Evolutionary conservation across 2,329 filamentous ascomycete genomes (phyloP), one percentile per base, ranked within the genome.

Genomic region (Zasmidium citrigriseum): DNA sequence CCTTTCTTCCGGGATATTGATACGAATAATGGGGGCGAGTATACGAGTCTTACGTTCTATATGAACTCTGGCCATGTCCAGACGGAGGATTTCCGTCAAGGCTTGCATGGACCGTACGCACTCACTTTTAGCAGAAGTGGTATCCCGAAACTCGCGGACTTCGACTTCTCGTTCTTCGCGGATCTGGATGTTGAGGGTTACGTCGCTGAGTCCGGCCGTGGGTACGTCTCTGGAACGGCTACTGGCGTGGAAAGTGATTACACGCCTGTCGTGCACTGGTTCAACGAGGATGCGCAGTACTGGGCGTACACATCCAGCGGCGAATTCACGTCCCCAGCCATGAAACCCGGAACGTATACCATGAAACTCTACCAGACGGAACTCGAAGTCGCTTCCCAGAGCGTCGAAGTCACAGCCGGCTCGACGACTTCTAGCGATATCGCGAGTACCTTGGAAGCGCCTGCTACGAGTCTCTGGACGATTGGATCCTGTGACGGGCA

Each of bases 331-430:
- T 87, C 85, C 0, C 86, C 86, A 0, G 75, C 80, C 56, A 89
- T 89, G 86, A 86, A 86, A 66, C 83, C 86, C 0, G 86, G 86
- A 25, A 86, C 83, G 0, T 89, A 89, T 73, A 87, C 83, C n/a
- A 86, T 87, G 80, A 81, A 86, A 3, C 79, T 89, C 38, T 87
- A 86, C 72, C 83, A 85, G 64, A 80, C 77, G 18, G 84, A 87
- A 69, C 81, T 81, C 67, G 77, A 80, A 60, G 82, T 86, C 9
- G 82, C 81, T 3, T 77, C 78, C 2, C 72, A 76, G 22, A 76
- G 73, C 4, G 80, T 84, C 16, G 75, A 72, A 0, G 82, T 87
- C 44, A 75, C 74, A 1, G 80, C 81, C 1, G 83, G 83, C 3
- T 71, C 72, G 27, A 77, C 78, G 1, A 78, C 78, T 0, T 79